Conservation (phyloP, 352 stramenopile species). For the Pythium brachiatum region DNA sequence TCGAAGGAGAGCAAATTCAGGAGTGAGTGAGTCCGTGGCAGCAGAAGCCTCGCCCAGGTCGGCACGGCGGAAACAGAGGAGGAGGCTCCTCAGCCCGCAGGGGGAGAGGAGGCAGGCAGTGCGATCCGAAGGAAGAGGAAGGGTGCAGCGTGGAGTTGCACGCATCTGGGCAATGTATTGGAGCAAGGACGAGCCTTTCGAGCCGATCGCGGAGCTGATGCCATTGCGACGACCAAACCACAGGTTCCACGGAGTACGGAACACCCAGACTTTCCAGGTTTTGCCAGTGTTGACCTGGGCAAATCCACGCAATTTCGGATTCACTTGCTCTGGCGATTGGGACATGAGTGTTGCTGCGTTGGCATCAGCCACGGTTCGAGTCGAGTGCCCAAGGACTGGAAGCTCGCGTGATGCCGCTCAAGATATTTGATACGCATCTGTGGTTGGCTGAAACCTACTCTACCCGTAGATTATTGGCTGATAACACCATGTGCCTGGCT, state of each 20-base stretch:
- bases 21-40: conserved; percentile 15
- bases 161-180: too few relatives aligned
- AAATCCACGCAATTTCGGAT: background rate
- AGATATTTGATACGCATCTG: background rate
- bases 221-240: background rate
- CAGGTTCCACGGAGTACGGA: background rate
- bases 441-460: conserved; percentile 2
- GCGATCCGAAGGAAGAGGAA: too few relatives aligned
- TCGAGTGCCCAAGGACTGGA: background rate
- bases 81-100: background rate
- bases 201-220: background rate
- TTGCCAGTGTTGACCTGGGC: background rate
- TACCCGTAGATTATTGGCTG: too few relatives aligned
- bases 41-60: too few relatives aligned
- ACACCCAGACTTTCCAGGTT: background rate
- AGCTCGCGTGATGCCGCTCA: conserved; percentile 6
- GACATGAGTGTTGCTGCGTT: background rate
- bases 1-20: conserved; percentile 20
- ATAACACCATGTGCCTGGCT: too few relatives aligned
- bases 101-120: background rate
- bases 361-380: background rate
- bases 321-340: background rate
- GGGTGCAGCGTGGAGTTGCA: too few relatives aligned
- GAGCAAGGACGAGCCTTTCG: background rate
- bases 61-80: background rate